Base-by-base conservation (phyloP, 164 flowering plant genomes). In the Pachysandra terminalis region DNA sequence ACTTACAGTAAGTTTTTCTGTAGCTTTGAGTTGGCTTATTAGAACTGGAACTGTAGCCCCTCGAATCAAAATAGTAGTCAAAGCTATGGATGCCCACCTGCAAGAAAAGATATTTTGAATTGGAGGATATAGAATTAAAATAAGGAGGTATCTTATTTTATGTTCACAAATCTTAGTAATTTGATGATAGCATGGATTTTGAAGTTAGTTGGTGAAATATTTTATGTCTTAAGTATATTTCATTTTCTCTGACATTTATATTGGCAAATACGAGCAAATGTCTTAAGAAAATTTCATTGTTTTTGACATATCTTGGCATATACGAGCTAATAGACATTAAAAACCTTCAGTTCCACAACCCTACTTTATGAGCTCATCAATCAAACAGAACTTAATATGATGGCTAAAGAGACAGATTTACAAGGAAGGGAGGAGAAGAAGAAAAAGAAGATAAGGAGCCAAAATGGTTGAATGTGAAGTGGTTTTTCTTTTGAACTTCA, bases 61-160 rank as follows among this genome's bases (percentile, higher is more conserved):
- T 71, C 98, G 87, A 74, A 96, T 91, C 76, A 96, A 23, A 67
- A 96, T 19, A 41, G 96, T 91, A 52, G 95, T 81, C 59, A 84
- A 53, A 60, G 81, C 86, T 63, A 96, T 93, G 48, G 96, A 79
- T 19, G 88, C 95, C 96, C 97, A 90, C 99, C 98, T 96, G 79
- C 28, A 77, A 52, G 14, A 72, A 54, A 23, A 7, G 59, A 65
- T 15, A 64, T 10, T 23, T 37, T 24, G 49, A 60, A 22, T 25
- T 57, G 1, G n/a, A 13, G 16, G 27, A 25, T n/a, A 65, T 14
- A 24, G 19, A 35, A 21, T 59, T 26, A 57, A 57, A 52, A 17
- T 52, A 52, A 7, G 19, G 25, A 17, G 32, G 21, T n/a, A 49
- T 23, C 23, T 45, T 27, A 63, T 9, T 6, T 51, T 51, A 3